These are phyloP conservation scores for Pythium vanterpoolii DNA, from an alignment of 352 stramenopile genomes.

Conservation along the genomic window DNA sequence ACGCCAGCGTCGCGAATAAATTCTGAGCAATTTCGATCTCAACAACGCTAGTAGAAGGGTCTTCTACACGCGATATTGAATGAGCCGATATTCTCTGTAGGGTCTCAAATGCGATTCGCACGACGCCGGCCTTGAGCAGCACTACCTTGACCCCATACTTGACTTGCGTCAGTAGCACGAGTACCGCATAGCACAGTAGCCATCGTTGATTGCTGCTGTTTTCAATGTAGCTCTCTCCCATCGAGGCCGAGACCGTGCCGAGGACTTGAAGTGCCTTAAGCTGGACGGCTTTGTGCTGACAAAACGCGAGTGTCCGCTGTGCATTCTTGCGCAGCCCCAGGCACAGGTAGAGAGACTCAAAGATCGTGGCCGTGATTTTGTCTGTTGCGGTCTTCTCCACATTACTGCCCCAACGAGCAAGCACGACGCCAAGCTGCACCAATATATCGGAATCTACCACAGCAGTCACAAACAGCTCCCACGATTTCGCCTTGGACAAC, in stretches of 20 bases:
- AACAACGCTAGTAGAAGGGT: background rate
- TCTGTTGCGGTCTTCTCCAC: background rate
- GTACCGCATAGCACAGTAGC: background rate
- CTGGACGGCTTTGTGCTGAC: slow-evolving; percentile 4
- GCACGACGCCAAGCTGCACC: slow-evolving; percentile 1
- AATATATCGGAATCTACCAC: slow-evolving; percentile 8
- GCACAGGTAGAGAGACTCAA: slow-evolving; percentile 15
- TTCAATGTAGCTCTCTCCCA: too few relatives aligned
- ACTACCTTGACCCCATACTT: slow-evolving; percentile 11
- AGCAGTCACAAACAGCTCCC: background rate
- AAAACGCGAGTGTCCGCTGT: slow-evolving; percentile 7
- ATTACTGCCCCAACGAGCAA: slow-evolving; percentile 1
- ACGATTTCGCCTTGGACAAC: background rate
- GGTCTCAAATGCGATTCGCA: background rate
- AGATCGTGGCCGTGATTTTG: background rate
- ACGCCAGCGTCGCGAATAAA: slow-evolving; percentile 3
- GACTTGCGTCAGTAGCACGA: slow-evolving; percentile 5
- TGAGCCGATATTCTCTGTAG: background rate
- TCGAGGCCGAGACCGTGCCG: background rate
- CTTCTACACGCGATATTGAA: background rate
- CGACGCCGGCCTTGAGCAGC: background rate
- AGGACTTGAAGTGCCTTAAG: background rate
- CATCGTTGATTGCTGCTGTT: background rate
- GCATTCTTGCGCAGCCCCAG: slow-evolving; percentile 1
- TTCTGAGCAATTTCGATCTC: slow-evolving; percentile 10